These are phyloP conservation scores for Silene latifolia DNA, from an alignment of 148 eudicot genomes.

Conservation along the genomic window DNA sequence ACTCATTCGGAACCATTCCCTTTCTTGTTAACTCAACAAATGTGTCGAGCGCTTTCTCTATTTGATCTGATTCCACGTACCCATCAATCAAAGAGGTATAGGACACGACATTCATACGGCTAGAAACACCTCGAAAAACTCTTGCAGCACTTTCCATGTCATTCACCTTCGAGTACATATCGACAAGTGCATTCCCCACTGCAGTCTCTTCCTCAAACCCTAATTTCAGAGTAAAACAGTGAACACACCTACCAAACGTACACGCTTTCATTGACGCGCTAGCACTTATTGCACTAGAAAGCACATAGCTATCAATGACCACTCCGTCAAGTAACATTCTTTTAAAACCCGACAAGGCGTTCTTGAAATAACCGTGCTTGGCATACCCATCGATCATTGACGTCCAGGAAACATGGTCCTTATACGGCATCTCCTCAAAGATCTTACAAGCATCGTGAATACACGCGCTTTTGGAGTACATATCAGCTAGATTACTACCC, in stretches of 20 bases:
- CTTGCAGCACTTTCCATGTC: constrained; percentile 34
- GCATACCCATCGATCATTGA: constrained; percentile 50
- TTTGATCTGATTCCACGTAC: constrained; percentile 34
- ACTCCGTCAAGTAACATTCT: constrained; percentile 33
- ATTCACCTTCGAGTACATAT: constrained; percentile 39
- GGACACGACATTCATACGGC: constrained; percentile 33
- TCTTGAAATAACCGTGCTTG: constrained; percentile 34
- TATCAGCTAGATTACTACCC: constrained; percentile 52
- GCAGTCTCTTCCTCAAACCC: constrained; percentile 32
- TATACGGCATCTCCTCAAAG: constrained; percentile 47
- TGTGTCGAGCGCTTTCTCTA: constrained; percentile 27
- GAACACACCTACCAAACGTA: constrained; percentile 29
- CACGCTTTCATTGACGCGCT: constrained; percentile 30
- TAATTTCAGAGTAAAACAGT: constrained; percentile 30
- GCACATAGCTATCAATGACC: constrained; percentile 29
- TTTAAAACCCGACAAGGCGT: constrained; percentile 37
- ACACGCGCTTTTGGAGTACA: constrained; percentile 42
- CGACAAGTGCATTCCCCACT: constrained; percentile 41
- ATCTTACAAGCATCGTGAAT: constrained; percentile 41
- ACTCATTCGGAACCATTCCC: constrained; percentile 41
- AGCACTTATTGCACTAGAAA: constrained; percentile 28
- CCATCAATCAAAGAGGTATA: constrained; percentile 46
- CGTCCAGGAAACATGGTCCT: constrained; percentile 52
- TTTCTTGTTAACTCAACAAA: constrained; percentile 32
- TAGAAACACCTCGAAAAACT: constrained; percentile 25